Base-by-base conservation (phyloP, 495 filamentous ascomycete species). In the Hyaloscypha hepaticicola region DNA sequence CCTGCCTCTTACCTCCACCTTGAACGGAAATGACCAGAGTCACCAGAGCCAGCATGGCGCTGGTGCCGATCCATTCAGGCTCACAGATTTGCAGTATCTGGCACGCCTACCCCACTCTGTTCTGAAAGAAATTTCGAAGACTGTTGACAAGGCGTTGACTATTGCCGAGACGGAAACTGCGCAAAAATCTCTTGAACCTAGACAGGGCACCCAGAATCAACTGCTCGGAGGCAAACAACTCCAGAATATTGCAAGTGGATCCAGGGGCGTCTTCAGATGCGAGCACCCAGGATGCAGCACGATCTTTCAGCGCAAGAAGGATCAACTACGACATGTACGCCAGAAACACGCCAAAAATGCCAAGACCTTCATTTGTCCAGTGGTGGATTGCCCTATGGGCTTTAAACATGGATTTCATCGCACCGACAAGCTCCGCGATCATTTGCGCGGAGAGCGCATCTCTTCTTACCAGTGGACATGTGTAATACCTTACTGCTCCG, bases 261-360 rank as follows among this genome's bases (percentile, higher is more conserved):
- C 25, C 21, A 53, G 7, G 5, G 8, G 11, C 50, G n/a, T 57
- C 12, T 21, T 57, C 28, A 57, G 28, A 28, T 57, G 53, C 53
- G 53, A 57, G 33, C 27, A 57, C 6, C 53, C 53, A 33, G 53
- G 53, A 31, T 57, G 53, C 53, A 57, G 14, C 12, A 57, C 53
- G n/a, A 57, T 26, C 7, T 57, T 57, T 57, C 53, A 8, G 8
- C 53, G 28, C 53, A 28, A 57, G 9, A 57, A 33, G 21, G 53
- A 57, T 16, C 53, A 26, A 1, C 19, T 27, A 33, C 53, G 53
- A 16, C 28, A 57, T 33, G 16, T 57, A 7, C 53, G 53, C 33
- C 12, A 31, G 26, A 57, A 57, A 24, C 53, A 28, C 21, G 19
- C 7, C n/a, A 0, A 25, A 31, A 24, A 25, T 28, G 27, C 25